Evolutionary conservation across 495 filamentous ascomycete genomes (phyloP), one percentile per base, ranked within the genome.

Genomic region (Beverwykella pulmonaria): DNA sequence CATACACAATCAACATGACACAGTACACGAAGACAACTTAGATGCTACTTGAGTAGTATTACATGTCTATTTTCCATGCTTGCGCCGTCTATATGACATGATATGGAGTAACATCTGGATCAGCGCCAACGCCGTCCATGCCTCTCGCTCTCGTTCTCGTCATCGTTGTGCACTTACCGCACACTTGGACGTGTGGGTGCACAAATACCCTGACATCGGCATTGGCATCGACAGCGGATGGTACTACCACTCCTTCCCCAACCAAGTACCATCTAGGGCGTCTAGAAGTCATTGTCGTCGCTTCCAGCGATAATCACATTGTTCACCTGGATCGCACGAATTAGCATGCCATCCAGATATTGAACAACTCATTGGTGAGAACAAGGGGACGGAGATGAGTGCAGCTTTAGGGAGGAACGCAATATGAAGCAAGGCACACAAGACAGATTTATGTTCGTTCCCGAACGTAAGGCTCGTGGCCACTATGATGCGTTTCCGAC

Each of bases 231-330:
- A 14, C 39, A 34, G 5, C 12, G 32, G 12, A 44, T n/a, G 17
- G 39, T 44, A n/a, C 17, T n/a, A 26, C 48, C 20, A 23, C 41
- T 4, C 17, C 22, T 7, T 7, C 23, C 22, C 12, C 2, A 34
- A n/a, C n/a, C n/a, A n/a, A n/a, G n/a, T n/a, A n/a, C n/a, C n/a
- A n/a, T n/a, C 30, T n/a, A 49, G 14, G 12, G 0, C 20, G 32
- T 53, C 49, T 93, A 98, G 75, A 89, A 98, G 62, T 98, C 95
- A 62, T 94, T 86, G 60, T 98, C 90, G 32, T 93, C 94, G 61
- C 88, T 89, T 22, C 94, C 95, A 36, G 93, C 86, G 72, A 98
- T 90, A 71, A 98, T 98, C 67, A 98, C 95, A 77, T 97, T 97
- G 81, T 89, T 89, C 68, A 89, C 82, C 84, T 86, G 65, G 53